phyloP scores from a whole-genome alignment of 2,329 filamentous ascomycete species.

The Ophiosphaerella narmari region DNA sequence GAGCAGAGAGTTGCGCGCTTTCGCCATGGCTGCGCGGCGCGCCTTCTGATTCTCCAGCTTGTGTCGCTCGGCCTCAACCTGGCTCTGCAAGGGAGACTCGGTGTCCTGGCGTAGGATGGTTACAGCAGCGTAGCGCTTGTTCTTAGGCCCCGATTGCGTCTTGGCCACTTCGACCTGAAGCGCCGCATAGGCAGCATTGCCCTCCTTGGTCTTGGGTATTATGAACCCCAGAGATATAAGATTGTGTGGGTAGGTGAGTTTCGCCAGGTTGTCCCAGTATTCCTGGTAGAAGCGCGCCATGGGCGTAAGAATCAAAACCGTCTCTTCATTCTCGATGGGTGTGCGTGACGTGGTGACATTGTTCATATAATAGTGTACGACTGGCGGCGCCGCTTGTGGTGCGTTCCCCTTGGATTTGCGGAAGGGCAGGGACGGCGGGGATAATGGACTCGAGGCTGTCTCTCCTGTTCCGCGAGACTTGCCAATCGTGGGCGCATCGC shows the following conservation, averaged over 20 bases:
- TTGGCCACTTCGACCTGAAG: slow-evolving; percentile 84
- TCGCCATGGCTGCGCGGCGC: slow-evolving; percentile 86
- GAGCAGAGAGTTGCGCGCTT: slow-evolving; percentile 88
- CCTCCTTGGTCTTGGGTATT: slow-evolving; percentile 89
- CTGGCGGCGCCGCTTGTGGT: slow-evolving; percentile 72
- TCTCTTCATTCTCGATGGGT: slow-evolving; percentile 79
- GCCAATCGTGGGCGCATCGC: slow-evolving; percentile 56
- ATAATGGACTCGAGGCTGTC: slow-evolving; percentile 71
- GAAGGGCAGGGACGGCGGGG: slow-evolving; percentile 75
- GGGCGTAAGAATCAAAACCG: slow-evolving; percentile 88
- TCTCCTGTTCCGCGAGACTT: slow-evolving; percentile 55
- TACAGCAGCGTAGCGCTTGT: slow-evolving; percentile 85
- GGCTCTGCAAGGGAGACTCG: slow-evolving; percentile 77
- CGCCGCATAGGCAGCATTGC: slow-evolving; percentile 80
- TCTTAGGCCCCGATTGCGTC: slow-evolving; percentile 81
- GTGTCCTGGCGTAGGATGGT: slow-evolving; percentile 96
- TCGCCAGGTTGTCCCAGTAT: slow-evolving; percentile 93
- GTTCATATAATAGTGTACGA: slow-evolving; percentile 93
- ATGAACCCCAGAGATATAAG: slow-evolving; percentile 96
- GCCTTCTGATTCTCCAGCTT: slow-evolving; percentile 88
- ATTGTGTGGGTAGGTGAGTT: slow-evolving; percentile 86
- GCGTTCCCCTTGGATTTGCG: slow-evolving; percentile 65
- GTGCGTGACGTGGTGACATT: slow-evolving; percentile 82
- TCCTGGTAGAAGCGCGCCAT: slow-evolving; percentile 90
- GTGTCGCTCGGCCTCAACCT: slow-evolving; percentile 87